Percentiles rank a stretch among this genome's conserved stretches.
These are phyloP conservation scores for Guadua angustifolia DNA, from an alignment of 176 grass and related monocot genomes.

Conservation along the genomic window DNA sequence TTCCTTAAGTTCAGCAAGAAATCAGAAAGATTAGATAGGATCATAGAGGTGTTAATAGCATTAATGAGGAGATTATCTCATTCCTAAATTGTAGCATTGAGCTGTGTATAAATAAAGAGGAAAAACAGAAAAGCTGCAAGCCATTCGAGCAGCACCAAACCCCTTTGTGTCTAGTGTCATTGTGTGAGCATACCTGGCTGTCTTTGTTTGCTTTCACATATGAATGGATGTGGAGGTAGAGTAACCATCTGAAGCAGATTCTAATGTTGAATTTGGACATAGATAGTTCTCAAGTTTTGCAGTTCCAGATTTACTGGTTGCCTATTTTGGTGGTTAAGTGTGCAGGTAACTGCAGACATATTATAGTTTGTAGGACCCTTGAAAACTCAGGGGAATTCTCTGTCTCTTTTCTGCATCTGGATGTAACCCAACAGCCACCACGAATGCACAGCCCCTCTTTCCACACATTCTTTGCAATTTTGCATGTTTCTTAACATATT, in stretches of 20 bases:
- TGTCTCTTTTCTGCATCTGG: not conserved
- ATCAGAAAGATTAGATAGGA: too few species aligned
- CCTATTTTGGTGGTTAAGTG: not conserved
- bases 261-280: not conserved
- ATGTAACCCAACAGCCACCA: not conserved
- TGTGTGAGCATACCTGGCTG: too few species aligned
- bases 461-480: not conserved
- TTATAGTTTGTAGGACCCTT: not conserved
- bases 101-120: too few species aligned
- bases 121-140: too few species aligned
- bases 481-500: not conserved
- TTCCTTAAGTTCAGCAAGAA: too few species aligned
- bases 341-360: not conserved
- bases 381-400: not conserved
- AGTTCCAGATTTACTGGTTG: not conserved
- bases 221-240: not conserved
- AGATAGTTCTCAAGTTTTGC: not conserved
- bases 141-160: too few species aligned
- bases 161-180: too few species aligned
- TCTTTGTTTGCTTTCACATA: too few species aligned
- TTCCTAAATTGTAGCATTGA: too few species aligned
- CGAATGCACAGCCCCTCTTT: not conserved
- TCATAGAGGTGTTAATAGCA: too few species aligned
- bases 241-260: conserved; percentile 12
- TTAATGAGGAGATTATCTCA: too few species aligned